phyloP scores from a whole-genome alignment of 257 asterid species.

The Fraxinus anomala region DNA sequence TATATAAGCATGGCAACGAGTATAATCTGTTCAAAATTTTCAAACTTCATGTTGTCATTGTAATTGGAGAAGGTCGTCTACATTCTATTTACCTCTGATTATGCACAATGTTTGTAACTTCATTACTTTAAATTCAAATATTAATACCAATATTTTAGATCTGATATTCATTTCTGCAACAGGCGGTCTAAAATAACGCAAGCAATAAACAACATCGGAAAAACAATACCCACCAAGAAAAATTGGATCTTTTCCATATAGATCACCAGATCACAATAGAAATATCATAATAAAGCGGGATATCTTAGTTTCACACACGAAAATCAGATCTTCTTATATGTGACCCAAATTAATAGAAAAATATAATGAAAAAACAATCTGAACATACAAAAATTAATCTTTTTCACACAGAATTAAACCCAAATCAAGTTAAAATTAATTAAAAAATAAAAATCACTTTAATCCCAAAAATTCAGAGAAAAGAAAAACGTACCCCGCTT shows the following conservation, averaged over 20 bases:
- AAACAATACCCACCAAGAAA: slow-evolving; percentile 25
- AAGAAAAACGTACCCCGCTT: slow-evolving; percentile 69
- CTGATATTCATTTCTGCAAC: slow-evolving; percentile 27
- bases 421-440: not conserved
- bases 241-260: slow-evolving; percentile 32
- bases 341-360: not conserved
- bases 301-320: not conserved
- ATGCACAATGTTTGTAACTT: not conserved
- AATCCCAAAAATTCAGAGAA: not conserved
- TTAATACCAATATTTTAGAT: slow-evolving; percentile 24
- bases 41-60: not conserved
- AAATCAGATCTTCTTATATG: slow-evolving; percentile 11
- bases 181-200: not conserved
- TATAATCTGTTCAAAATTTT: not conserved
- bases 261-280: slow-evolving; percentile 12
- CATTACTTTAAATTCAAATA: slow-evolving; percentile 3
- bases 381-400: not conserved
- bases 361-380: not conserved
- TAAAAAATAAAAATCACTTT: not conserved
- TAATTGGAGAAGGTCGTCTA: not conserved
- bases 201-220: not conserved
- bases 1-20: not conserved
- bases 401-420: not conserved
- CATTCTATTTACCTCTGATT: not conserved
- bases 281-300: not conserved